Conservation (phyloP, 2,329 filamentous ascomycete genomes). For the Colletotrichum eremochloae region DNA sequence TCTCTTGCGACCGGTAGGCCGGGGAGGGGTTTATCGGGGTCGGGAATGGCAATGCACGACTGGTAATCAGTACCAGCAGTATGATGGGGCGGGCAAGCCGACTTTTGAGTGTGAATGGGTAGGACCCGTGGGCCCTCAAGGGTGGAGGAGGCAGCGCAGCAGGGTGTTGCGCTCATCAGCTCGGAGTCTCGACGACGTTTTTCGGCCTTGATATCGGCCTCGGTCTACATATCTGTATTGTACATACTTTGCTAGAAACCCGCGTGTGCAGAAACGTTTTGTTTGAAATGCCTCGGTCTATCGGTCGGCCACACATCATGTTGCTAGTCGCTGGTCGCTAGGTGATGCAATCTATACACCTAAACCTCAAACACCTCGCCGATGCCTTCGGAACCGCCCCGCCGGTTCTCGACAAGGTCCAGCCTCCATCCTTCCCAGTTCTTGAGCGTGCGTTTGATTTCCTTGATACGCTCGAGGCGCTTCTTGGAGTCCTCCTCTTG, state of each 20-base stretch:
- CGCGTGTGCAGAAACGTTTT: not conserved
- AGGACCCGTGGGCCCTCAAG: not conserved
- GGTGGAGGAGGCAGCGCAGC: no score
- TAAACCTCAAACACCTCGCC: constrained; percentile 76
- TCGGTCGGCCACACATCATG: not conserved
- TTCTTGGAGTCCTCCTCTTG: constrained; percentile 73
- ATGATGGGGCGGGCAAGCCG: not conserved
- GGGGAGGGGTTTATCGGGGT: not conserved
- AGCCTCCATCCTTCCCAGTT: constrained; percentile 78
- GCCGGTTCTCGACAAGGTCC: constrained; percentile 72
- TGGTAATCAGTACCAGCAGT: not conserved
- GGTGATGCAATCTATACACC: not conserved
- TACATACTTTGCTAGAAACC: not conserved
- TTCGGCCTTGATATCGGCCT: not conserved
- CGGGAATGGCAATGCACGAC: not conserved
- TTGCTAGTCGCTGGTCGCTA: not conserved
- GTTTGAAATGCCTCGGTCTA: not conserved
- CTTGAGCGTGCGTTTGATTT: constrained; percentile 73
- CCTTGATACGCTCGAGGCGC: constrained; percentile 73
- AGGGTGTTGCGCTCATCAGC: not conserved
- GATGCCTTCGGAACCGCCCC: constrained; percentile 69
- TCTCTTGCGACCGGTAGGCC: not conserved
- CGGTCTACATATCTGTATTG: not conserved
- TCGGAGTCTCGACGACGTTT: not conserved
- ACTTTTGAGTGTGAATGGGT: not conserved